A percentile compares a stretch with the other conserved stretches of the same genome.
phyloP scores from a whole-genome alignment of 352 stramenopile genomes.

The Pythium vanterpoolii region DNA sequence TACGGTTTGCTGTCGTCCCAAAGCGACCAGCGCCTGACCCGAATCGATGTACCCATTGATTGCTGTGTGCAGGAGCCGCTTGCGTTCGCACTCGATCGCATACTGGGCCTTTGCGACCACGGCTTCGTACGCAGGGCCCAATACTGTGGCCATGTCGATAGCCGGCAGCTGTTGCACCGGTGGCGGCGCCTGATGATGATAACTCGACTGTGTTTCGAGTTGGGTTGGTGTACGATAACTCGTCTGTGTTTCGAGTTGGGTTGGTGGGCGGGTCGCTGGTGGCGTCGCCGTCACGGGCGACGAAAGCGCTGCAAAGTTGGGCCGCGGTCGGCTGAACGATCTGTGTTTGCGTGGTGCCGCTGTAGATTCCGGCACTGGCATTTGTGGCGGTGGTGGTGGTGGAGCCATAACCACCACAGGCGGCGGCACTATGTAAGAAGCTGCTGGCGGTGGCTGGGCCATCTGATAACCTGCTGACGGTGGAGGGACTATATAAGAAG shows the following conservation, averaged over 20 bases:
- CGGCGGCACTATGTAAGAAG: not conserved
- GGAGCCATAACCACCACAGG: not conserved
- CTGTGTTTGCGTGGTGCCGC: not conserved
- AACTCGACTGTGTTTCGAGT: not conserved
- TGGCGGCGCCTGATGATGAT: slow-evolving; percentile 2
- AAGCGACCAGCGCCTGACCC: slow-evolving; percentile 60
- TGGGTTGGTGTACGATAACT: not conserved
- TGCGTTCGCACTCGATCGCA: slow-evolving; percentile 68
- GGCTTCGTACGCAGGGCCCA: slow-evolving; percentile 59
- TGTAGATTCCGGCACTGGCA: not conserved
- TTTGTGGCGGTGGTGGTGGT: not conserved
- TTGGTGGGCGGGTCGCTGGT: not conserved
- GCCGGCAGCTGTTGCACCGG: slow-evolving; percentile 12
- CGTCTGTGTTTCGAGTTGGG: not conserved
- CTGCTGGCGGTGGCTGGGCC: not conserved
- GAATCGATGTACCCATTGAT: slow-evolving; percentile 73
- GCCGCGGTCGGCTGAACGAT: slow-evolving; percentile 9
- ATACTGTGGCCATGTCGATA: slow-evolving; percentile 31
- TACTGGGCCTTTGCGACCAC: slow-evolving; percentile 59
- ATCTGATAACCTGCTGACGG: no score
- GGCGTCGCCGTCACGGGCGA: not conserved
- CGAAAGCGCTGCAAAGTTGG: slow-evolving; percentile 19
- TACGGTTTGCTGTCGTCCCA: slow-evolving; percentile 54
- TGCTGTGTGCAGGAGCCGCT: slow-evolving; percentile 53
- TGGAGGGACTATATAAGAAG: not conserved